Evolutionary conservation across 1,284 basidiomycete genomes (phyloP), one percentile per base, ranked within the genome.

Genomic region (Phylloporus sp.): DNA sequence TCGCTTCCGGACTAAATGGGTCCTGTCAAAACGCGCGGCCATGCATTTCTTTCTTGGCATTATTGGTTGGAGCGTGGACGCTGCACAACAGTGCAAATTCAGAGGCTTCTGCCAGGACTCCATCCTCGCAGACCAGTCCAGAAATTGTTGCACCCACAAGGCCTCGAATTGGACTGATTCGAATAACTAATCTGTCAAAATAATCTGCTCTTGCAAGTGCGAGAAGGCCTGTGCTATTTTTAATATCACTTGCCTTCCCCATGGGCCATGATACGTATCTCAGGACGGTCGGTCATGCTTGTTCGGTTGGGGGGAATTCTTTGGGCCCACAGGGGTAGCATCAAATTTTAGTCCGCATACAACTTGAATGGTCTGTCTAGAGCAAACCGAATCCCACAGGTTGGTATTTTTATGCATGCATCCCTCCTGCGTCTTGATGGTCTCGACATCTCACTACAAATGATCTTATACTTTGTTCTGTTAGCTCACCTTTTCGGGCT

Each of bases 391-490:
- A 29, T 43, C 39, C 56, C 29, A 37, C 41, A 47, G 52, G 29
- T 20, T 25, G 27, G 19, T 25, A 45, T 45, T 20, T 20, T 47
- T 37, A n/a, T 25, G 37, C 53, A 20, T 53, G 25, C 27, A 27
- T 53, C 57, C 29, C 37, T 35, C 17, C 41, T n/a, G n/a, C n/a
- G n/a, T n/a, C n/a, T n/a, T n/a, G n/a, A 23, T 49, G 32, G 17
- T 29, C 12, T 55, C 39, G 11, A n/a, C 10, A 39, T 52, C 52
- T 27, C 27, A 20, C 39, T 55, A 32, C 41, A 23, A 43, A 68
- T 63, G 68, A 71, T 72, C 57, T 64, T 77, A 27, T 57, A 67
- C 37, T 49, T 70, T 35, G 58, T 77, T 55, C 23, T 74, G 37
- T 63, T 71, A 25, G 69, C 69, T 37, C 72, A 59, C 11, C 56